Evolutionary conservation across 2,329 filamentous ascomycete species (phyloP).

Genomic region (Blastomyces parvus): DNA sequence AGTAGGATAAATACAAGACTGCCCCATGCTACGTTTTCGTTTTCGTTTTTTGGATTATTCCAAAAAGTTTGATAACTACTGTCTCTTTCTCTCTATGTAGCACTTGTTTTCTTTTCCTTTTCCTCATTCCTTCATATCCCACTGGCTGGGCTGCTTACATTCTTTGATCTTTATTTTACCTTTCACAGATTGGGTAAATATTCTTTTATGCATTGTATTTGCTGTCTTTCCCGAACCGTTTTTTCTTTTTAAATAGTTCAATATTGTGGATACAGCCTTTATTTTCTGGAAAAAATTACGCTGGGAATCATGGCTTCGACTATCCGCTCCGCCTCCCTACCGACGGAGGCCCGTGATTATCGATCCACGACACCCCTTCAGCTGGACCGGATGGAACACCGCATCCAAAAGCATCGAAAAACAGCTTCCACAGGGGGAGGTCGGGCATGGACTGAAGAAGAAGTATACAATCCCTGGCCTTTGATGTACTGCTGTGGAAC

Average conservation of each 20-base stretch:
- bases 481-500: not conserved
- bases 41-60: conserved; percentile 15
- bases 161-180: conserved; percentile 34
- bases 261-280: not conserved
- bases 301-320: conserved; percentile 13
- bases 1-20: conserved; percentile 3
- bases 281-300: not conserved
- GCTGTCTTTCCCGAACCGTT: not conserved
- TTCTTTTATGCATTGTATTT: conserved; percentile 1
- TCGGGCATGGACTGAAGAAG: conserved; percentile 76
- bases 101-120: conserved; percentile 33
- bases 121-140: conserved; percentile 42
- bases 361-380: conserved; percentile 42
- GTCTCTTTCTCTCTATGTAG: not conserved
- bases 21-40: conserved; percentile 14
- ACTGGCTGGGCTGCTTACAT: conserved; percentile 48
- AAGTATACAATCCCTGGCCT: conserved; percentile 46
- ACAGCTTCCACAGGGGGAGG: conserved; percentile 62
- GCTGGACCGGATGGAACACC: conserved; percentile 49
- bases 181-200: conserved; percentile 19
- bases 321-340: conserved; percentile 9
- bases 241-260: not conserved
- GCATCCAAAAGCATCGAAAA: conserved; percentile 58
- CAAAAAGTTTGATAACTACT: conserved; percentile 2
- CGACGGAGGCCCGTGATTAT: conserved; percentile 6